Base-by-base conservation (phyloP, 192 early-diverging fungal species). In the Linnemannia elongata region DNA sequence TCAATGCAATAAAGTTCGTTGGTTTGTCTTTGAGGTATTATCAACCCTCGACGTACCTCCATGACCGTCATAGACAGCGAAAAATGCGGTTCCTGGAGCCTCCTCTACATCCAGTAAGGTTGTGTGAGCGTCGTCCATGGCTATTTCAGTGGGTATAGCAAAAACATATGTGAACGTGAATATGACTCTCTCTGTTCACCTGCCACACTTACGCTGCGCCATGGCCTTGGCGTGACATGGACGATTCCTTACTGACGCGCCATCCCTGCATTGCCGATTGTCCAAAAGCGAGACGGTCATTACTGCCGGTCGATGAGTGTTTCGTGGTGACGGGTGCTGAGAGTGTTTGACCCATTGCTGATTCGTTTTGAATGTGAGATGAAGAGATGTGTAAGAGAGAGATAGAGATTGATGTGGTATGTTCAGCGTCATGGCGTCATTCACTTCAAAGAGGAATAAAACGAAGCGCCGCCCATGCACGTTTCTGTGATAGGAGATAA, bases 111-210 rank as follows among this genome's bases (percentile, higher is more conserved):
- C 94, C 41, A 97, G 92, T 47, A 97, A 70, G 66, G 97, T 96
- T 24, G 97, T 95, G 90, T 99, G 98, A 22, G 97, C 97, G 89
- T 99, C 98, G 89, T 99, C 98, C 98, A 99, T 99, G 69, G 95
- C 96, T 95, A 88, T 66, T 69, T 44, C n/a, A 12, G 24, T 15
- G 45, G 41, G 49, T 36, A 7, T 68, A 66, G 27, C 4, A 75
- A 45, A 45, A 13, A 45, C 0, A 45, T 2, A 15, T 45, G 44
- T 45, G 44, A 45, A 13, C 12, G 44, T 45, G 0, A 45, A 45
- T 45, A 45, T 13, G 12, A 45, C 12, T 15, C 2, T 15, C 1
- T 2, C 3, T 45, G 44, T 45, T 45, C 44, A 15, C 44, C 44
- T 45, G 15, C 44, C 12, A 15, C 44, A 13, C 3, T 8, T 66